Percentiles rank a stretch among this genome's conserved stretches.
These are phyloP conservation scores for Podospora anserina DNA, from an alignment of 495 filamentous ascomycete species.

Conservation along the genomic window DNA sequence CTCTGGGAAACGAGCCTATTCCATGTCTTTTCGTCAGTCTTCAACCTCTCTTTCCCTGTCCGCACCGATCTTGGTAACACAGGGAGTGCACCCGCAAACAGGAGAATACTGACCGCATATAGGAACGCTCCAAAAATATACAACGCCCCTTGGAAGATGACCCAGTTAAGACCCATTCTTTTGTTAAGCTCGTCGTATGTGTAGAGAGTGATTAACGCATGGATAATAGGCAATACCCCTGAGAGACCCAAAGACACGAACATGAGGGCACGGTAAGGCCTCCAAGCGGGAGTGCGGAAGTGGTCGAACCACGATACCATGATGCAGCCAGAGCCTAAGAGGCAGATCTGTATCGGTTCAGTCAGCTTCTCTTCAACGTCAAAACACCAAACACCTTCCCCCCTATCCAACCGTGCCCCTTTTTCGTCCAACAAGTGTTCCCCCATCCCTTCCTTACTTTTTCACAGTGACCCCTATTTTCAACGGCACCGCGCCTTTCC, in stretches of 20 bases:
- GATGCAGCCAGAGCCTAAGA: conserved; percentile 70
- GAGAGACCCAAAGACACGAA: conserved; percentile 87
- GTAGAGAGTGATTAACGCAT: conserved; percentile 61
- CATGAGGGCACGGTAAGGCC: conserved; percentile 85
- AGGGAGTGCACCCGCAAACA: background rate
- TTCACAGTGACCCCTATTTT: background rate
- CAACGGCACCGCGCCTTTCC: background rate
- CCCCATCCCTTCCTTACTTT: background rate
- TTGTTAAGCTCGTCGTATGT: conserved; percentile 45
- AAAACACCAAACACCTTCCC: background rate
- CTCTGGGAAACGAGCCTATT: conserved; percentile 57
- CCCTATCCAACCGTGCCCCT: background rate
- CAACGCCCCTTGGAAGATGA: conserved; percentile 69
- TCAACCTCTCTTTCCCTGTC: background rate
- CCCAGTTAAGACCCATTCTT: conserved; percentile 79
- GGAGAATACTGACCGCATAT: conserved; percentile 56
- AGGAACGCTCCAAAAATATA: conserved; percentile 85
- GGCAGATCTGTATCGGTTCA: conserved; percentile 57
- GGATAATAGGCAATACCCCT: conserved; percentile 70
- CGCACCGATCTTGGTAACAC: background rate
- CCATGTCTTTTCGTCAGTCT: background rate
- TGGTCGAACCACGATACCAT: conserved; percentile 69
- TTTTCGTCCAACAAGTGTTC: background rate
- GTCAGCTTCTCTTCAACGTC: conserved; percentile 7
- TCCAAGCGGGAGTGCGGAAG: conserved; percentile 77